Percentiles rank a stretch among this genome's conserved stretches.
Conservation (phyloP, 371 early-diverging fungal genomes). For the Mortierella sp. region DNA sequence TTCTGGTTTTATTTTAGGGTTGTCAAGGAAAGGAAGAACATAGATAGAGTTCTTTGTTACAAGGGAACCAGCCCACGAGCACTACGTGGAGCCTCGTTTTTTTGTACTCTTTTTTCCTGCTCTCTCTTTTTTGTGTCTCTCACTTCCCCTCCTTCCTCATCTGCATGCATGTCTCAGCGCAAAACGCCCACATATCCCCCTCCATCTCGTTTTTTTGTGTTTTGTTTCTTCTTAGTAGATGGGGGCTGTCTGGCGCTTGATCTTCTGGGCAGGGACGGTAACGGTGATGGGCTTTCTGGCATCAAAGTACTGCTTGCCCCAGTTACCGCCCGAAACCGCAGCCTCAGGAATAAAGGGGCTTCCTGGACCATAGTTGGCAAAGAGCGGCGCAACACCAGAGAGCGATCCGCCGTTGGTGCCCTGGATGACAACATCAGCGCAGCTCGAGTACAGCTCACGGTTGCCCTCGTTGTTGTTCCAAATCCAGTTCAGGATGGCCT, state of each 20-base stretch:
- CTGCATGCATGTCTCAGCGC: neutral
- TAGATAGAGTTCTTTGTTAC: neutral
- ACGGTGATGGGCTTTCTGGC: conserved; percentile 46
- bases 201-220: neutral
- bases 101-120: neutral
- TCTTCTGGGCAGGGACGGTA: conserved; percentile 42
- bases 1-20: neutral
- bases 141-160: neutral
- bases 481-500: conserved; percentile 70
- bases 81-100: conserved; percentile 12
- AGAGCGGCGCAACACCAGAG: conserved; percentile 65
- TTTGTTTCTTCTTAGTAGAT: conserved; percentile 1
- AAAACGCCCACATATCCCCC: neutral
- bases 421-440: conserved; percentile 70
- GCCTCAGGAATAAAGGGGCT: conserved; percentile 47
- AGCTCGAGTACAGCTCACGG: conserved; percentile 78
- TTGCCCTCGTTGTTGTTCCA: conserved; percentile 76
- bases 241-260: conserved; percentile 40
- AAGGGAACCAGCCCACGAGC: conserved; percentile 15
- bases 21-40: neutral
- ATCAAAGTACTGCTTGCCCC: conserved; percentile 51
- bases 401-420: conserved; percentile 59
- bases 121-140: conserved; percentile 1
- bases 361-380: conserved; percentile 62
- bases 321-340: conserved; percentile 37